These are phyloP conservation scores for Stagonosporopsis chrysanthemi DNA, from an alignment of 2,329 filamentous ascomycete species.

Conservation along the genomic window DNA sequence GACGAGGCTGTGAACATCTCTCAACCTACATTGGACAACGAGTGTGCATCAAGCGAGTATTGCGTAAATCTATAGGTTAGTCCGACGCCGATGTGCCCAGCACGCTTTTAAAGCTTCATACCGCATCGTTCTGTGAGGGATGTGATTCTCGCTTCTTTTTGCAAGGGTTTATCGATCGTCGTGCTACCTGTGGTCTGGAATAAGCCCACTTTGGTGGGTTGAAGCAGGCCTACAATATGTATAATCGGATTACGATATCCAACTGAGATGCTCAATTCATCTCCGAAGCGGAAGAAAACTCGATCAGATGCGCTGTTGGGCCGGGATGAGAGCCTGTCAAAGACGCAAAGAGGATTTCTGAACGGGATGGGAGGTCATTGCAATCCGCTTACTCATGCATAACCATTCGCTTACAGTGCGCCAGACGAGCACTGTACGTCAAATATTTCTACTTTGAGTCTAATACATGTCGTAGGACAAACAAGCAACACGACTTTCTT, in stretches of 20 bases:
- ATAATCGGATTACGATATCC: too few relatives aligned
- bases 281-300: neutral
- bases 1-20: slow-evolving; percentile 16
- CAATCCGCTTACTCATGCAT: neutral
- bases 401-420: neutral
- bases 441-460: neutral
- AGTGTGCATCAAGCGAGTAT: slow-evolving; percentile 11
- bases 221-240: neutral
- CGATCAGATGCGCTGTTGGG: neutral
- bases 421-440: neutral
- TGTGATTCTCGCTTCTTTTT: neutral
- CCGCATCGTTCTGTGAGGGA: neutral
- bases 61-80: neutral
- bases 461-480: neutral
- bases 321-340: neutral
- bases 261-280: neutral
- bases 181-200: neutral
- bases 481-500: neutral
- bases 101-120: neutral
- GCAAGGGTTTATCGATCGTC: neutral
- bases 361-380: neutral
- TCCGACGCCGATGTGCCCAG: neutral
- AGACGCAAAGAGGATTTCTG: neutral
- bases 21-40: slow-evolving; percentile 4
- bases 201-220: neutral